Base-by-base conservation (phyloP, 768 basidiomycete species). In the Mycena metata region DNA sequence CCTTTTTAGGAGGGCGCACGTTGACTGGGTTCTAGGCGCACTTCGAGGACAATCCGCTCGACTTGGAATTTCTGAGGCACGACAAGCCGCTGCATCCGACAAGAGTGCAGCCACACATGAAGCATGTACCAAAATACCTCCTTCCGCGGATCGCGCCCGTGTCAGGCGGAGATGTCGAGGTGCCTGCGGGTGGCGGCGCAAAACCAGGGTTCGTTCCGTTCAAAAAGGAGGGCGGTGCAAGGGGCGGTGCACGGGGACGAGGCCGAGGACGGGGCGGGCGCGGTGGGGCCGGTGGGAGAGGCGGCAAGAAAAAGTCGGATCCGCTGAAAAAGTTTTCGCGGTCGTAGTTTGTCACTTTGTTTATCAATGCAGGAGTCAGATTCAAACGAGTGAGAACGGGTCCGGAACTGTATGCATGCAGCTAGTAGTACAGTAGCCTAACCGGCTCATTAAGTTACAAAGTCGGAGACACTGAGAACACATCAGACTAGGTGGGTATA, bases 11-110 rank as follows among this genome's bases (percentile, higher is more conserved):
- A 49, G 60, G 46, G 24, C 62, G 42, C 43, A 8, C 45, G 55
- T 35, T 41, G 45, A 49, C 67, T 15, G 39, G 63, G 11, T 11
- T 39, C 5, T 39, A 98, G 96, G 95, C 96, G 8, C 97, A 99
- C 79, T 98, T 99, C 70, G 96, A 98, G 75, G 96, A 98, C 75
- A 96, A 99, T 76, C 97, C 97, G 1, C 84, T 94, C 10, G 96
- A 98, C 76, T 85, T 98, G 13, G 95, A 96, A 62, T 98, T 90
- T 76, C 83, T 98, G 50, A 89, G 95, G 2, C 98, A 99, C 79
- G 98, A 99, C 80, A 95, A 96, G 72, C 93, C 96, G 7, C 83
- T 98, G 6, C 95, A 97, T 74, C 96, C 96, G 0, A 91, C 92
- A 30, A 86, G 96, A 51, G 85, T 96, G 13, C 96, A 98, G 76